A percentile compares a stretch with the other conserved stretches of the same genome.
Evolutionary conservation across 1,284 basidiomycete genomes (phyloP).

Genomic region (Leccinum huronense): DNA sequence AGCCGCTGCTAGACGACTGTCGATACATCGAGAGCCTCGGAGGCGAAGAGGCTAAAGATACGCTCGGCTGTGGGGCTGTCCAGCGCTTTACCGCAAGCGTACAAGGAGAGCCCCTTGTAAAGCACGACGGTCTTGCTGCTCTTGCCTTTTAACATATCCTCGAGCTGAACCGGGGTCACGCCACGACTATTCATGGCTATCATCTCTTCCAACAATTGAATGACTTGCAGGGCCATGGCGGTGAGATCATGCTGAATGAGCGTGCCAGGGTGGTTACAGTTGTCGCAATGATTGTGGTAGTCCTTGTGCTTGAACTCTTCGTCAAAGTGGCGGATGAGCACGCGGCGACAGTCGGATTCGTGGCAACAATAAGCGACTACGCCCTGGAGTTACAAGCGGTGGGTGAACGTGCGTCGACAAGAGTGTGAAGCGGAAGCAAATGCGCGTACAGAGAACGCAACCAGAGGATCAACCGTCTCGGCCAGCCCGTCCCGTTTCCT

Average conservation of each 20-base stretch:
- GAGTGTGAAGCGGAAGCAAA: neutral
- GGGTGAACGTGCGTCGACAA: neutral
- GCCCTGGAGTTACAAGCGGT: constrained; percentile 38
- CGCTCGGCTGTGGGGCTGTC: constrained; percentile 56
- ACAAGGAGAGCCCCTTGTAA: constrained; percentile 47
- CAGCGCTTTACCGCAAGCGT: constrained; percentile 55
- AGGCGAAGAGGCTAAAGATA: constrained; percentile 52
- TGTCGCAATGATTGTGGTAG: constrained; percentile 74
- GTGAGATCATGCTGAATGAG: constrained; percentile 53
- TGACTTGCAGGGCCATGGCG: constrained; percentile 45
- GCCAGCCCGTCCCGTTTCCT: constrained; percentile 85
- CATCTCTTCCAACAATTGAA: constrained; percentile 54
- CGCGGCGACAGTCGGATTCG: constrained; percentile 82
- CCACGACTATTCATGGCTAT: constrained; percentile 34
- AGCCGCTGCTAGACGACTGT: constrained; percentile 40
- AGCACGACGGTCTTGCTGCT: constrained; percentile 47
- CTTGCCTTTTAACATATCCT: constrained; percentile 64
- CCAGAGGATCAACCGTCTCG: constrained; percentile 68
- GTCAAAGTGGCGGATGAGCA: constrained; percentile 72
- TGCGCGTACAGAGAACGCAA: constrained; percentile 54
- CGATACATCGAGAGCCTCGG: constrained; percentile 38
- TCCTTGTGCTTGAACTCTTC: constrained; percentile 59
- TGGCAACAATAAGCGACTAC: constrained; percentile 78
- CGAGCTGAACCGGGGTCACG: constrained; percentile 49
- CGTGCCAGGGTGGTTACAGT: constrained; percentile 56